A percentile compares a stretch with the other conserved stretches of the same genome.
Evolutionary conservation across 2,329 filamentous ascomycete species (phyloP).

Genomic region (Simplicillium sp.): DNA sequence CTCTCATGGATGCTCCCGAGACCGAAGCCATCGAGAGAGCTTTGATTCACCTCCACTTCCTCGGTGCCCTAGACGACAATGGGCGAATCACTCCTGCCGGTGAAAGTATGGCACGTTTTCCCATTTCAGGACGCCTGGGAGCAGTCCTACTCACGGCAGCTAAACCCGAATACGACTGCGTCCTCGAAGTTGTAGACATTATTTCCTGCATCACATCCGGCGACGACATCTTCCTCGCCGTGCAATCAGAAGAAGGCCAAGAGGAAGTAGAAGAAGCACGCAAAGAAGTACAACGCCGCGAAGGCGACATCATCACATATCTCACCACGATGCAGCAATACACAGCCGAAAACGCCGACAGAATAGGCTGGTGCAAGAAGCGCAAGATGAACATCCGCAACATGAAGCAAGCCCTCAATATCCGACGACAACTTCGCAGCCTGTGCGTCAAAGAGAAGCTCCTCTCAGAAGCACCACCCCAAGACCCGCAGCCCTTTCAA

Average conservation of each 20-base stretch:
- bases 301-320: slow-evolving; percentile 57
- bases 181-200: slow-evolving; percentile 79
- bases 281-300: slow-evolving; percentile 48
- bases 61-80: slow-evolving; percentile 64
- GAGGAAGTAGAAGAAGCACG: slow-evolving; percentile 44
- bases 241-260: slow-evolving; percentile 46
- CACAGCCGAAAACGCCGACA: slow-evolving; percentile 43
- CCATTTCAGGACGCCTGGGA: slow-evolving; percentile 71
- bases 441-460: slow-evolving; percentile 45
- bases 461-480: slow-evolving; percentile 30
- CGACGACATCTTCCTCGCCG: slow-evolving; percentile 52
- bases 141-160: slow-evolving; percentile 76
- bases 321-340: slow-evolving; percentile 55
- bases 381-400: slow-evolving; percentile 49
- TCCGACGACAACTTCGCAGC: slow-evolving; percentile 50
- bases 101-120: slow-evolving; percentile 69
- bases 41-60: slow-evolving; percentile 66
- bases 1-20: slow-evolving; percentile 74
- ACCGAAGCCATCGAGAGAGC: slow-evolving; percentile 73
- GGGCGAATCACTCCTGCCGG: slow-evolving; percentile 69
- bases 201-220: slow-evolving; percentile 55
- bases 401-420: slow-evolving; percentile 53
- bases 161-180: slow-evolving; percentile 58
- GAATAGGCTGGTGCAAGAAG: slow-evolving; percentile 47
- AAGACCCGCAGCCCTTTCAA: slow-evolving; percentile 46